phyloP scores from a whole-genome alignment of 2,329 filamentous ascomycete genomes.

The Pseudogymnoascus sp. region DNA sequence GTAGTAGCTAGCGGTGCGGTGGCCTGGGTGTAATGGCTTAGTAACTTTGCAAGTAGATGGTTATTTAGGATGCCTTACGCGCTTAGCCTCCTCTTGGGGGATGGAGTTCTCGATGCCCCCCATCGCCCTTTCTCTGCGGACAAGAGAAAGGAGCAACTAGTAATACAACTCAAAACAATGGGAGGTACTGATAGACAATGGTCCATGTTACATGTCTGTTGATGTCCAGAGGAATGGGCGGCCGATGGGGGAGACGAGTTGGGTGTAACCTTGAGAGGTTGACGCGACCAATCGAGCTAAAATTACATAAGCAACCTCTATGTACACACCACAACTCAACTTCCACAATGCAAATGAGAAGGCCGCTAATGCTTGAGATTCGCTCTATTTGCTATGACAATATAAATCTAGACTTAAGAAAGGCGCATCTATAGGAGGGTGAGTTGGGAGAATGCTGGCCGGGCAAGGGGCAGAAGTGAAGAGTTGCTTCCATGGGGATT shows the following conservation, averaged over 20 bases:
- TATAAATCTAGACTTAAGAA: too few relatives aligned
- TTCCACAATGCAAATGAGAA: neutral
- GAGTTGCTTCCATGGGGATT: too few relatives aligned
- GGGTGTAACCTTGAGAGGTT: neutral
- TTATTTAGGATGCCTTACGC: neutral
- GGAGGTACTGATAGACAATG: neutral
- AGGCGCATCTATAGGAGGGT: too few relatives aligned
- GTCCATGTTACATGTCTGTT: neutral
- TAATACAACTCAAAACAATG: neutral
- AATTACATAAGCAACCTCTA: neutral
- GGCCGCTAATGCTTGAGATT: neutral
- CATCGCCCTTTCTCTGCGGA: neutral
- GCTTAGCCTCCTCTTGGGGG: neutral
- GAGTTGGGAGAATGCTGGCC: too few relatives aligned
- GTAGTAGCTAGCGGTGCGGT: neutral
- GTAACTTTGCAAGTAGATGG: neutral
- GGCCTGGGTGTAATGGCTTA: neutral
- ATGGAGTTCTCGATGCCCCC: neutral
- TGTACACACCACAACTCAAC: neutral
- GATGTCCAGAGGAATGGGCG: neutral
- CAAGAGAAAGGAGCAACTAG: neutral
- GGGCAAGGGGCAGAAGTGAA: too few relatives aligned
- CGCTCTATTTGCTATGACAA: neutral
- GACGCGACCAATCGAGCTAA: neutral
- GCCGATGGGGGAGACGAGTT: neutral